Base-by-base conservation (phyloP, 169 alveolate species). In the Eimeria necatrix region DNA sequence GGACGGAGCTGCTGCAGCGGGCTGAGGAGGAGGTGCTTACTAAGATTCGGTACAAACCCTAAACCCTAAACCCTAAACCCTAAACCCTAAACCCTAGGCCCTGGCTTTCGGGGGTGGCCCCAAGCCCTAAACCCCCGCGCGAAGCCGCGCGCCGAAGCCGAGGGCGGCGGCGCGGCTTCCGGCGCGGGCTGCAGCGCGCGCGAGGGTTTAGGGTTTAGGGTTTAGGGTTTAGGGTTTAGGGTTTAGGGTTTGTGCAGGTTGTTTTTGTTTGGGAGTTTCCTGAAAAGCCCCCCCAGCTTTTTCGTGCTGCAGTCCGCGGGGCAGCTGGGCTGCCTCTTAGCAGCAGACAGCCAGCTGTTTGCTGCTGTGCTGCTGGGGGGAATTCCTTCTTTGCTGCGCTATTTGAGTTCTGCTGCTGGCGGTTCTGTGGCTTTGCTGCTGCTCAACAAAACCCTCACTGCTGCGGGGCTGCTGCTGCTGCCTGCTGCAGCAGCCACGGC, bases 401-500 rank as follows among this genome's bases (percentile, higher is more conserved):
- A 88, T 81, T 12, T 52, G 4, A 88, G 59, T 86, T 48, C 74
- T 32, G 94, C 74, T 4, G 24, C 70, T 16, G 94, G 94, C 8
- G 94, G 94, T 68, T 5, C 61, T 10, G 18, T 59, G 26, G 51
- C 78, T 22, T 86, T 88, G 48, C 74, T 68, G 8, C 87, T 71
- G 76, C 26, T 88, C 53, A 64, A 59, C 52, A 53, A 70, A 9
- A 56, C 70, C 5, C 70, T 88, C 86, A 71, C 94, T 48, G 87
- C 87, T 14, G 59, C 78, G 59, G 94, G 84, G 52, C 32, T 88
- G 5, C 61, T 88, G n/a, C 85, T 71, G 20, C 76, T 88, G 1
- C 94, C 94, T 0, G 53, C 56, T 18, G 94, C 94, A 3, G 94
- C 74, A 18, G 78, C 53, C 8, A 46, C 86, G 6, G 94, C 94